Evolutionary conservation across 257 asterid species (phyloP).

Genomic region (Solanum etuberosum): DNA sequence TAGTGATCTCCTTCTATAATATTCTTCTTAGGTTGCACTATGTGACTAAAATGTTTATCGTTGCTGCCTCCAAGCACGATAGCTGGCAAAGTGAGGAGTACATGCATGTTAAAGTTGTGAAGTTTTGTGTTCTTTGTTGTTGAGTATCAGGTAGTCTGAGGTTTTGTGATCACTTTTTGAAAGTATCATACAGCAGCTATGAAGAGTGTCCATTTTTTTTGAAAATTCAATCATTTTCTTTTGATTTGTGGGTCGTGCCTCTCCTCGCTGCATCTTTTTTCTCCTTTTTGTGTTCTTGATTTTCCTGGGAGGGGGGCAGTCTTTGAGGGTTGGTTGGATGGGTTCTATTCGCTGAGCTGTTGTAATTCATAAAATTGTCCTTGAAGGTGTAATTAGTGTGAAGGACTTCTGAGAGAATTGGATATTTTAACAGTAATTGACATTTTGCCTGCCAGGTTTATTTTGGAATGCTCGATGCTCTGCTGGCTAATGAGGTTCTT

Average conservation of each 20-base stretch:
- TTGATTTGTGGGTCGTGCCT: not conserved
- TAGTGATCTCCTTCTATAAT: not conserved
- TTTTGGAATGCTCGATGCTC: constrained; percentile 42
- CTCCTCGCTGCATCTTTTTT: not conserved
- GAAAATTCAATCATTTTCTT: not conserved
- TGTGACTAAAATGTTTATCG: not conserved
- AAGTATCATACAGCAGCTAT: not conserved
- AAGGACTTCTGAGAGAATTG: not conserved
- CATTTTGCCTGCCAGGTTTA: constrained; percentile 19
- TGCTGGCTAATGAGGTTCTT: constrained; percentile 34
- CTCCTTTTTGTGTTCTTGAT: not conserved
- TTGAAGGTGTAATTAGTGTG: not conserved
- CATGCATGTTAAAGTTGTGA: not conserved
- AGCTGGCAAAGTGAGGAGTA: not conserved
- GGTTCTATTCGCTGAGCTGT: not conserved
- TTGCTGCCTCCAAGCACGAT: not conserved
- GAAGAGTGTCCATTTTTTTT: not conserved
- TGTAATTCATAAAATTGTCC: not conserved
- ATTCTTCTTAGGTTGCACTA: not conserved
- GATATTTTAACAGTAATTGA: not conserved
- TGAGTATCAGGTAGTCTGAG: not conserved
- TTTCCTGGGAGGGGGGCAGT: not conserved
- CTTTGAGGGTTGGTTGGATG: not conserved
- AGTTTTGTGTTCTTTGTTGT: not conserved
- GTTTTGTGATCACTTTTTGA: not conserved